Evolutionary conservation across 1,284 basidiomycete species (phyloP), one percentile per base, ranked within the genome.

Genomic region (Trametes sp.): DNA sequence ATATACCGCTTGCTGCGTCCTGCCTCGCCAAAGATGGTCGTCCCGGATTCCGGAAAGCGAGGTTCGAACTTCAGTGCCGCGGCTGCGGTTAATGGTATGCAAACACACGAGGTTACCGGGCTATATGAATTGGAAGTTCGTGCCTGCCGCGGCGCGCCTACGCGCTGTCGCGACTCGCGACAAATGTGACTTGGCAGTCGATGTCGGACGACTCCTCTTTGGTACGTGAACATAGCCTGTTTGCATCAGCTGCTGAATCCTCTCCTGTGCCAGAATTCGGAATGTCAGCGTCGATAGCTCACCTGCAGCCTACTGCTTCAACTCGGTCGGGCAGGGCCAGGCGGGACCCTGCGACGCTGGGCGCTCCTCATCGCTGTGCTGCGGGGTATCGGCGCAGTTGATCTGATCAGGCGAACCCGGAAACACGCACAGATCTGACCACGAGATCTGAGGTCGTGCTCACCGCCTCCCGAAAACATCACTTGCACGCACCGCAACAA

Each of bases 331-430:
- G n/a, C n/a, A 41, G 16, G 16, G 14, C 38, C 52, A 53, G n/a
- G 36, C n/a, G 16, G 23, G 2, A 10, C 33, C 21, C 5, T 11
- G 23, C 14, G n/a, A 31, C 8, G 28, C 28, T 48, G 24, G 51
- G 29, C 51, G 31, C n/a, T 31, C 45, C 26, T 23, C 44, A 49
- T 48, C 23, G 28, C 33, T 41, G 58, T 44, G 24, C 35, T n/a
- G 28, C 42, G 28, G 31, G 45, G 21, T 19, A 38, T 36, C 42
- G 14, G 31, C 24, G 28, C 58, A 46, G 51, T 28, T 42, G 52
- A 60, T 60, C 44, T 54, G 36, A 60, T 60, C 59, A 60, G 13
- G 35, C 59, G 50, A 54, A 53, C 29, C 52, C 33, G 52, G 52
- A 24, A 44, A 54, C 52, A 29, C 28, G 21, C 28, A 41, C 38